Evolutionary conservation across 768 basidiomycete species (phyloP), one percentile per base, ranked within the genome.

Genomic region (Roridomyces roridus): DNA sequence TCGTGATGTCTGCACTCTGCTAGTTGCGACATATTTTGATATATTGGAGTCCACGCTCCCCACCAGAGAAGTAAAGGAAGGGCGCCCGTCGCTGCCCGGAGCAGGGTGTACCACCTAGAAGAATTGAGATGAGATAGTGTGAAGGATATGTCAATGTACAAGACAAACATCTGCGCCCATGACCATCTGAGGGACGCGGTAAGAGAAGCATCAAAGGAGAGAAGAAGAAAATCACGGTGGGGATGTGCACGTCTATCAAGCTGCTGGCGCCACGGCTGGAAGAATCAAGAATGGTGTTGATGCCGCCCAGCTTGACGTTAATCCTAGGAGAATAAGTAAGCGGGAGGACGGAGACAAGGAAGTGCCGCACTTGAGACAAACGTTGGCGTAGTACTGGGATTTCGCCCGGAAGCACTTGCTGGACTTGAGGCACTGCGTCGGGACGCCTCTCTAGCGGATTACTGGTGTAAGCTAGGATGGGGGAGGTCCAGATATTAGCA

Each of bases 41-140:
- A 81, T 84, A 51, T 87, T 83, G 0, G 83, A 83, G 67, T 94
- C 92, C 24, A 94, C 85, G 59, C 87, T 94, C 25, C 82, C 91
- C 15, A 94, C 92, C 6, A 94, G 75, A 6, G 91, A 80, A 0
- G 92, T 89, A 68, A 90, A 93, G 0, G 92, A 94, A 1, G 92
- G 92, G 4, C 86, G 83, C 15, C 86, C 89, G n/a, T 81, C 83
- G 0, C 89, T 82, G 9, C 91, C 91, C n/a, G 92, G 91, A 7
- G 90, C 82, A 10, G 92, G 91, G 64, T 94, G 91, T 35, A 91
- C 89, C n/a, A n/a, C n/a, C n/a, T n/a, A n/a, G n/a, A n/a, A n/a
- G n/a, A n/a, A n/a, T n/a, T n/a, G n/a, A n/a, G n/a, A n/a, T n/a
- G n/a, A n/a, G n/a, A n/a, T n/a, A n/a, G n/a, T n/a, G n/a, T n/a